These are phyloP conservation scores for Oryza meyeriana DNA, from an alignment of 176 grass and related monocot genomes.

Conservation along the genomic window DNA sequence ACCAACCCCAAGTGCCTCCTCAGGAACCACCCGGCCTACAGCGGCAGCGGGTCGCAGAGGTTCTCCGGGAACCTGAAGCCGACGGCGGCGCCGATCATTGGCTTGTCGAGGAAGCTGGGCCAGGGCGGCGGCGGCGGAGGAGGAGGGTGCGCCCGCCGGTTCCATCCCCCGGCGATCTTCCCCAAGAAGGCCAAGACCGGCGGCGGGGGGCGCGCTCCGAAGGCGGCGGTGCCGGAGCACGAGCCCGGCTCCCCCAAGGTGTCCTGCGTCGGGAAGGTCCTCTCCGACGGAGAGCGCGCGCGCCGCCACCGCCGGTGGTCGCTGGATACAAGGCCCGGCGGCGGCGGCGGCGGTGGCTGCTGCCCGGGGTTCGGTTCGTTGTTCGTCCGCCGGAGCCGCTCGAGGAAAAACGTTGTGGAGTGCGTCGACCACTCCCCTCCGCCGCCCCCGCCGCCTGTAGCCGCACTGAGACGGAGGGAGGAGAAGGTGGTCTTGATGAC, in stretches of 20 bases:
- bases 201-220: slow-evolving; percentile 44
- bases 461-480: not conserved
- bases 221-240: slow-evolving; percentile 49
- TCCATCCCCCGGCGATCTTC: slow-evolving; percentile 56
- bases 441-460: not conserved
- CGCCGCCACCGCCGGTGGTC: not conserved
- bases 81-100: slow-evolving; percentile 56
- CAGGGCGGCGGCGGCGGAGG: slow-evolving; percentile 1
- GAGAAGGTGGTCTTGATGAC: not conserved
- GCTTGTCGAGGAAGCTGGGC: slow-evolving; percentile 44
- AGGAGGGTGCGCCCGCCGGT: not conserved
- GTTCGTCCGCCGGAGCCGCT: slow-evolving; percentile 34
- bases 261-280: slow-evolving; percentile 91
- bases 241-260: slow-evolving; percentile 83
- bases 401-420: slow-evolving; percentile 31
- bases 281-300: slow-evolving; percentile 47
- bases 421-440: slow-evolving; percentile 34
- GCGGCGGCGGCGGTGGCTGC: slow-evolving; percentile 34
- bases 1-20: slow-evolving; percentile 86
- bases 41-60: slow-evolving; percentile 43
- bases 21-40: slow-evolving; percentile 13
- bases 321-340: not conserved
- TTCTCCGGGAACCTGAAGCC: slow-evolving; percentile 72
- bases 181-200: slow-evolving; percentile 54
- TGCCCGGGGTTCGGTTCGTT: slow-evolving; percentile 39